A percentile compares a stretch with the other conserved stretches of the same genome.
These are phyloP conservation scores for Aspergillus caelatus DNA, from an alignment of 2,329 filamentous ascomycete genomes.

Conservation along the genomic window DNA sequence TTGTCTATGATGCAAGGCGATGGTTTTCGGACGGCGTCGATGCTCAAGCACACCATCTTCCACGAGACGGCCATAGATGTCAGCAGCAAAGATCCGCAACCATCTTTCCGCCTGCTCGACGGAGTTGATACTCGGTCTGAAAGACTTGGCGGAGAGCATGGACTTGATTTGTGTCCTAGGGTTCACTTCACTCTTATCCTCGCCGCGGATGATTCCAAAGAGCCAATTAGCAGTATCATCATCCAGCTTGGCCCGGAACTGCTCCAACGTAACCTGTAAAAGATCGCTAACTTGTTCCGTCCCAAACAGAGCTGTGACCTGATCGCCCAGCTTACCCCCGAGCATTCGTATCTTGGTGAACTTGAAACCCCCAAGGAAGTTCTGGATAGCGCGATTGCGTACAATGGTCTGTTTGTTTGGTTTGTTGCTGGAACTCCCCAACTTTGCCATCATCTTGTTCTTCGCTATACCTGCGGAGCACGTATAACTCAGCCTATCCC, in stretches of 20 bases:
- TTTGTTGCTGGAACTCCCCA: conserved; percentile 89
- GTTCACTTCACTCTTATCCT: conserved; percentile 87
- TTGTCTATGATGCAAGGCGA: conserved; percentile 81
- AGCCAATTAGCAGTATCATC: conserved; percentile 87
- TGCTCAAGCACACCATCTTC: conserved; percentile 90
- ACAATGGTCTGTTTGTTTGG: conserved; percentile 95
- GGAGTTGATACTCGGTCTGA: conserved; percentile 78
- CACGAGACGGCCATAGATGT: conserved; percentile 85
- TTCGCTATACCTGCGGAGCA: conserved; percentile 86
- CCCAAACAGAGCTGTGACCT: conserved; percentile 76
- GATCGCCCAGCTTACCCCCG: conserved; percentile 92
- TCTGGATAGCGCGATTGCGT: conserved; percentile 75
- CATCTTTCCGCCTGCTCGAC: conserved; percentile 79
- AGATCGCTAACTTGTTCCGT: conserved; percentile 80
- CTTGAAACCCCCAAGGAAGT: conserved; percentile 83
- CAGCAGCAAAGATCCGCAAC: conserved; percentile 87
- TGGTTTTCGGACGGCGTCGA: conserved; percentile 79
- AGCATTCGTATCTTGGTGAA: conserved; percentile 94
- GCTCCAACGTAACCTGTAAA: conserved; percentile 70
- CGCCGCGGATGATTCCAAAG: conserved; percentile 79
- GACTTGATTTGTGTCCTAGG: conserved; percentile 91
- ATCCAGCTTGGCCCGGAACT: conserved; percentile 75
- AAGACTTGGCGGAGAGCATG: conserved; percentile 96
- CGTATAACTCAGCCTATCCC: conserved; percentile 76
- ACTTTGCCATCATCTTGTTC: conserved; percentile 95